Evolutionary conservation across 352 stramenopile genomes (phyloP), one percentile per base, ranked within the genome.

Genomic region (Pythium sp.): DNA sequence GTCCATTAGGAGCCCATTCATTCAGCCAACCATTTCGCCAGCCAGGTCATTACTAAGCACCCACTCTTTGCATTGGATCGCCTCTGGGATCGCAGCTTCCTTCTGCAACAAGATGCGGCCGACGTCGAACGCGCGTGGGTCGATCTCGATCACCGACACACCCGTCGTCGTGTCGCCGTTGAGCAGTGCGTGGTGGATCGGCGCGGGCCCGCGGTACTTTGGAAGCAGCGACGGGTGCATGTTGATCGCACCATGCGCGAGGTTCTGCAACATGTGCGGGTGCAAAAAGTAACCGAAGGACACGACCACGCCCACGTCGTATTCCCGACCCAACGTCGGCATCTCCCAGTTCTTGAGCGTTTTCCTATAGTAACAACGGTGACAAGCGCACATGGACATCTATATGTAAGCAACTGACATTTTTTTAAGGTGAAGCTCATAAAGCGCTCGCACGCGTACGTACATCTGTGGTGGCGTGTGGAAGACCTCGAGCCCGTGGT

Each of bases 201-300:
- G 89, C 46, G 89, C 88, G 22, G 89, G 85, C 0, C 89, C 89
- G 12, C 89, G 87, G 64, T 97, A 96, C 77, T 92, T 92, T 53
- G 89, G 89, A 55, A 97, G 64, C 22, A 97, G 68, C 32, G 88
- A 96, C 43, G 89, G 89, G 58, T 97, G 89, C 87, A 97, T 93
- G 69, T 97, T 97, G 67, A 97, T 90, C 26, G 89, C 88, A 6
- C 89, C 88, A 49, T 90, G 72, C 18, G 78, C 43, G 24, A 96
- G 67, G 9, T 83, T 78, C 15, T 72, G 74, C 11, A 96, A 75
- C 78, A 97, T 80, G 61, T 93, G 83, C 54, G 82, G 79, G 65
- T 94, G 83, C 58, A 94, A 62, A 47, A 93, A 93, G 76, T 95
- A 95, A 9, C 89, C 89, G 63, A 97, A 97, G 3, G 88, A 96